A percentile compares a stretch with the other conserved stretches of the same genome.
These are phyloP conservation scores for Euclidium syriacum DNA, from an alignment of 345 rosid genomes.

Conservation along the genomic window DNA sequence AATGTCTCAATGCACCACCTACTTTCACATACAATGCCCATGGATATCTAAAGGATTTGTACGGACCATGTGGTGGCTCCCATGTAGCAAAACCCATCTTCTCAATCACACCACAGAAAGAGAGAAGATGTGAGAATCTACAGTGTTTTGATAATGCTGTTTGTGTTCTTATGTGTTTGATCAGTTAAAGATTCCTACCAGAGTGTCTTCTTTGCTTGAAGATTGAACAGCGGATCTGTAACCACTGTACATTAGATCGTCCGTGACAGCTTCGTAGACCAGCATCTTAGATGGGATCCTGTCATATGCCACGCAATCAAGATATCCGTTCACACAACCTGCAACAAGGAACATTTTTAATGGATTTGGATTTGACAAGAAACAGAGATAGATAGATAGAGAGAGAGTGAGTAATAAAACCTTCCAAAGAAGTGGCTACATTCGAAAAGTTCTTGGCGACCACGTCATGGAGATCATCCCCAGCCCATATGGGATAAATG, in stretches of 20 bases:
- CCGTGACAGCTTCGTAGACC: conserved; percentile 65
- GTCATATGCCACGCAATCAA: conserved; percentile 59
- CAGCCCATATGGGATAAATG: conserved; percentile 95
- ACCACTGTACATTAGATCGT: conserved; percentile 79
- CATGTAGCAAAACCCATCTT: conserved; percentile 85
- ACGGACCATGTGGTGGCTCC: conserved; percentile 98
- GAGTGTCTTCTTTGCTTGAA: conserved; percentile 77
- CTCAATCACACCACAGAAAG: conserved; percentile 6
- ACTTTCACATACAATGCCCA: conserved; percentile 78
- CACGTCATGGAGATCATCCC: conserved; percentile 81
- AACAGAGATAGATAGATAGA: neutral
- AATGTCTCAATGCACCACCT: conserved; percentile 82
- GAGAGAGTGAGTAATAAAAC: conserved; percentile 26
- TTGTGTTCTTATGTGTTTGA: neutral
- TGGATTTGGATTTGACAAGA: neutral
- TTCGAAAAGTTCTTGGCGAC: conserved; percentile 72
- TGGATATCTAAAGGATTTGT: conserved; percentile 55
- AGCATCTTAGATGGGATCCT: conserved; percentile 77
- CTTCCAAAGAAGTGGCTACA: conserved; percentile 86
- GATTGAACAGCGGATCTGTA: conserved; percentile 85
- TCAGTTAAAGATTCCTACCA: conserved; percentile 38
- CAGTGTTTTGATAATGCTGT: neutral
- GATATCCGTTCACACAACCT: conserved; percentile 78
- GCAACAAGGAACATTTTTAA: conserved; percentile 2
- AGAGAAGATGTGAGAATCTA: neutral